Percentiles rank a stretch among this genome's conserved stretches.
phyloP scores from a whole-genome alignment of 163 green algal species.

The Scenedesmus sp. region DNA sequence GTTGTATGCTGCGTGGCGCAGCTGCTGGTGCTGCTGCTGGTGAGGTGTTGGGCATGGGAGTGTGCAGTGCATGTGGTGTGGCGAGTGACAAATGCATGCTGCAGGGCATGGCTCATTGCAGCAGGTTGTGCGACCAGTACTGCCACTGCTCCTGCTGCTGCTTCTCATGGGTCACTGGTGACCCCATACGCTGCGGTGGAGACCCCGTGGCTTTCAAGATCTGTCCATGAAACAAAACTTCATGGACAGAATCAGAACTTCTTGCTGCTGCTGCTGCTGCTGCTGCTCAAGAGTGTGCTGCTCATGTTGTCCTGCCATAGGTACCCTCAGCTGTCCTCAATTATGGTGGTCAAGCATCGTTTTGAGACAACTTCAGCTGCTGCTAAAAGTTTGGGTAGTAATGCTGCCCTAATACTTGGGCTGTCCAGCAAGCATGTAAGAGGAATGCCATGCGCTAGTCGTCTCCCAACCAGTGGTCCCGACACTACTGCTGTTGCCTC shows the following conservation, averaged over 20 bases:
- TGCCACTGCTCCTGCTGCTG: background rate
- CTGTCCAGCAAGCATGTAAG: background rate
- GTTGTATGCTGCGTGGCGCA: no score
- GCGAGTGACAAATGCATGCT: background rate
- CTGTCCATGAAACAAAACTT: no score
- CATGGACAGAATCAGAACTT: no score
- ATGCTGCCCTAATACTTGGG: no score
- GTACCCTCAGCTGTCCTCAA: background rate
- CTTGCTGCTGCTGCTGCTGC: background rate
- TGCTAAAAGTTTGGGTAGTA: background rate
- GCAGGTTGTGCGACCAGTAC: background rate
- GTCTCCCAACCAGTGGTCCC: background rate
- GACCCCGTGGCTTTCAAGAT: no score
- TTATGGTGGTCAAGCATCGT: background rate
- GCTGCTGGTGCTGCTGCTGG: background rate
- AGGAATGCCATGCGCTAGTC: background rate
- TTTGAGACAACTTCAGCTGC: background rate
- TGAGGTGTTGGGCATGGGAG: no score
- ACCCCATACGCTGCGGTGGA: background rate
- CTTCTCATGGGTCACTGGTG: background rate
- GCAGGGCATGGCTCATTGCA: background rate
- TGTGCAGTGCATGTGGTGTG: background rate
- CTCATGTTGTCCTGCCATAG: background rate
- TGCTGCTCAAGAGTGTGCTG: background rate
- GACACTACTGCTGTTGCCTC: constrained; percentile 3